Percentiles rank a stretch among this genome's conserved stretches.
These are phyloP conservation scores for Tuber brumale DNA, from an alignment of 495 filamentous ascomycete genomes.

Conservation along the genomic window DNA sequence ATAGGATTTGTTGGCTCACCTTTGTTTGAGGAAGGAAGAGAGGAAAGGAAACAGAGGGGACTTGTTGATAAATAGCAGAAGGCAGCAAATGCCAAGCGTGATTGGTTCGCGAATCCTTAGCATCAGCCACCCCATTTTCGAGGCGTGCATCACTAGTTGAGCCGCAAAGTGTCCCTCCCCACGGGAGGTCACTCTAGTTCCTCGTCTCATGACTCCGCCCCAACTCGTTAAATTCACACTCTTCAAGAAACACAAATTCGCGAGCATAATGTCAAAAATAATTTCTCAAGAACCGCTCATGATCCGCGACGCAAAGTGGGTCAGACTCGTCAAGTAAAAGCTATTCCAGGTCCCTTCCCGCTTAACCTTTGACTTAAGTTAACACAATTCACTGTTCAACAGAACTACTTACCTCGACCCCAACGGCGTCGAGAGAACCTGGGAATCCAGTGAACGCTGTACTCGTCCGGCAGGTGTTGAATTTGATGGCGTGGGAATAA, in stretches of 20 bases:
- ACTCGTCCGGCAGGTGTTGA: conserved; percentile 62
- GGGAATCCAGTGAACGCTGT: conserved; percentile 73
- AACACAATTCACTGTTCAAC: conserved; percentile 8
- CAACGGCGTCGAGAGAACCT: conserved; percentile 60
- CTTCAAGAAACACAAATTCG: conserved; percentile 20
- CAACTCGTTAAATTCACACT: neutral
- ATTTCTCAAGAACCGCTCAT: conserved; percentile 30
- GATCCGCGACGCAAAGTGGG: conserved; percentile 63
- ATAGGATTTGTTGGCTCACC: neutral
- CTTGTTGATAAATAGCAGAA: neutral
- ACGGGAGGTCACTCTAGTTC: neutral
- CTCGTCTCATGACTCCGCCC: neutral
- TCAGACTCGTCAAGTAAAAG: conserved; percentile 52
- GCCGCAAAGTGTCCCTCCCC: neutral
- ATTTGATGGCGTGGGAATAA: conserved; percentile 86
- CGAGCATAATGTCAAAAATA: conserved; percentile 28
- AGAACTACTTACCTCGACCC: conserved; percentile 71
- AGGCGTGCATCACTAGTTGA: neutral
- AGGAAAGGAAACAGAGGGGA: neutral
- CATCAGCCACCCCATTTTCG: neutral
- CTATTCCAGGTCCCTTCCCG: neutral
- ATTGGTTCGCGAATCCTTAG: neutral
- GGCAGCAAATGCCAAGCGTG: neutral
- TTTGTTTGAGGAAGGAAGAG: neutral
- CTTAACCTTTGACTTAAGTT: conserved; percentile 7